Base-by-base conservation (phyloP, 371 early-diverging fungal genomes). In the Lichtheimia ornata region DNA sequence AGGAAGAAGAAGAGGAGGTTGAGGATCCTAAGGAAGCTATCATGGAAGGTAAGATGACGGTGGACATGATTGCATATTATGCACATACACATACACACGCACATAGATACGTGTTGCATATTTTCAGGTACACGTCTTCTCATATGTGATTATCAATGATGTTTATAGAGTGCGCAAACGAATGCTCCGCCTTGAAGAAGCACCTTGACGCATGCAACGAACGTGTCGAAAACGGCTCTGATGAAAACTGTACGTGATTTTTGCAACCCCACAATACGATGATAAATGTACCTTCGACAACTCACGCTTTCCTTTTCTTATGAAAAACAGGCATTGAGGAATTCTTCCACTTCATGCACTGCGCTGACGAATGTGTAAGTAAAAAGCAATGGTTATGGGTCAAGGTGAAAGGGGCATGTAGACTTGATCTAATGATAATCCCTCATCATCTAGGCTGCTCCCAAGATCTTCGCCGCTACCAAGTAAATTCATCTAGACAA, bases 261-360 rank as follows among this genome's bases (percentile, higher is more conserved):
- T 11, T 9, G 9, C 2, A 35, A 22, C 22, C 2, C 5, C 2
- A 11, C 35, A 1, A 35, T 35, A 35, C 11, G 35, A 35, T 35
- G 11, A 35, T 35, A 35, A 35, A 35, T 35, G 35, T n/a, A 35
- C 0, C 9, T 35, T 35, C 35, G 35, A 35, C 35, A 11, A 11
- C 12, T 24, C 42, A 13, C 47, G 6, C 2, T 7, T 20, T 51
- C 25, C 25, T 53, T 22, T 22, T 22, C 22, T 22, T 28, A 28
- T 4, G 5, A 9, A 35, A 9, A 35, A 53, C 65, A 81, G 82
- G 82, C 74, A 74, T 83, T 63, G 84, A 83, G 59, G 84, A 83
- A 59, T 81, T 83, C 70, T 83, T 83, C 72, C 84, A 83, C 72
- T 76, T 77, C 54, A 77, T 80, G 79, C 84, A 83, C 71, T 81